Conservation (phyloP, 768 basidiomycete genomes). For the Kwoniella sp. region DNA sequence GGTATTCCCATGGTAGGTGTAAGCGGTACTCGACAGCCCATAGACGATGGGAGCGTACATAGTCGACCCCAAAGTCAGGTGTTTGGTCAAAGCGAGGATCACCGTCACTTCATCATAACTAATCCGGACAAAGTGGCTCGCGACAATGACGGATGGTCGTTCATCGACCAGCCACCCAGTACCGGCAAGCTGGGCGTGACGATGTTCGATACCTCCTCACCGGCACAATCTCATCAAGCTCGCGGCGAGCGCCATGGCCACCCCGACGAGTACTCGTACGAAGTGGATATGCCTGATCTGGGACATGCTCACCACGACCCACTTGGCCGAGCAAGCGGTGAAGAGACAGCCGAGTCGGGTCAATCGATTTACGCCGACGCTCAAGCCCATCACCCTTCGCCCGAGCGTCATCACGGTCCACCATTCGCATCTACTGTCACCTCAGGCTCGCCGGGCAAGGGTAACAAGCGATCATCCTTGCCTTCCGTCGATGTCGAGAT, state of each 20-base stretch:
- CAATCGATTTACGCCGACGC: constrained; percentile 8
- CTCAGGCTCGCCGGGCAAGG: neutral
- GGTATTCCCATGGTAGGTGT: neutral
- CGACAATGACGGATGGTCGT: constrained; percentile 10
- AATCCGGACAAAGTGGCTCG: constrained; percentile 3
- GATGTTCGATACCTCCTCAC: neutral
- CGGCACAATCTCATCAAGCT: neutral
- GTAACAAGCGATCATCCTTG: neutral
- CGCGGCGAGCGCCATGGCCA: no score
- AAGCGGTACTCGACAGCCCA: neutral
- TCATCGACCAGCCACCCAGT: constrained; percentile 13
- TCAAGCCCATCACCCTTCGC: neutral
- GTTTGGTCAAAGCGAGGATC: neutral
- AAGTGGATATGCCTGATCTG: neutral
- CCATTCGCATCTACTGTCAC: neutral
- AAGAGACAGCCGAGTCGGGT: neutral
- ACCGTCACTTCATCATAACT: constrained; percentile 7
- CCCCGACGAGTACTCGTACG: no score
- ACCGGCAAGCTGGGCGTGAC: constrained; percentile 1
- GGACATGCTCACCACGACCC: neutral
- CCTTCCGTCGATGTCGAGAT: neutral
- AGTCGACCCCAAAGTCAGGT: neutral
- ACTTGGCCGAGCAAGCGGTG: neutral
- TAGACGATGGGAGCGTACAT: neutral
- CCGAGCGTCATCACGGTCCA: neutral